These are phyloP conservation scores for Zasmidium angulare DNA, from an alignment of 2,329 filamentous ascomycete species.

Conservation along the genomic window DNA sequence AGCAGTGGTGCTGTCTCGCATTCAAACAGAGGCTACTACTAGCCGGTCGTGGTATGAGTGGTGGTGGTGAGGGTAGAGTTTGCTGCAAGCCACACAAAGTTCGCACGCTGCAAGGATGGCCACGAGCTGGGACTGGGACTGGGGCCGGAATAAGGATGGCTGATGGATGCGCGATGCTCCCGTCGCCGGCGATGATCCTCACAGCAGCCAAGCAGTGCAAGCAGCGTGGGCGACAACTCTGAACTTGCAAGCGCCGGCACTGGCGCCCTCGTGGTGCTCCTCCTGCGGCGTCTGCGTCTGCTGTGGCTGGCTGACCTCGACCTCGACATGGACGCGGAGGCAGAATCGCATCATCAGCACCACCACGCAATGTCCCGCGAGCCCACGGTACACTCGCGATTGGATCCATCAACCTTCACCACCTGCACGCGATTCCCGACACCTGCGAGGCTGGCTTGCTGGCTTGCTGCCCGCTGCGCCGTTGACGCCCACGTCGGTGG, in stretches of 20 bases:
- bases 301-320: neutral
- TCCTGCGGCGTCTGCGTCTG: too few species aligned
- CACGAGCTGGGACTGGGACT: neutral
- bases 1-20: neutral
- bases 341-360: conserved; percentile 1
- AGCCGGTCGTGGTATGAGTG: neutral
- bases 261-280: neutral
- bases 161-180: neutral
- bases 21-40: neutral
- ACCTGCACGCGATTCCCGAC: neutral
- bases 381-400: neutral
- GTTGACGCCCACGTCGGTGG: neutral
- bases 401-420: neutral
- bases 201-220: too few species aligned
- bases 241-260: neutral
- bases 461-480: too few species aligned
- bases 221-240: neutral
- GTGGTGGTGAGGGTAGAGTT: neutral
- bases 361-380: neutral
- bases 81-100: neutral
- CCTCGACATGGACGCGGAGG: neutral
- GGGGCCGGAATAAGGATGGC: neutral
- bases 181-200: neutral
- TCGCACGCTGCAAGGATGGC: neutral
- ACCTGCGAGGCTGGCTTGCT: neutral